These are phyloP conservation scores for Eremochloa ophiuroides DNA, from an alignment of 176 grass and related monocot species.

Conservation along the genomic window DNA sequence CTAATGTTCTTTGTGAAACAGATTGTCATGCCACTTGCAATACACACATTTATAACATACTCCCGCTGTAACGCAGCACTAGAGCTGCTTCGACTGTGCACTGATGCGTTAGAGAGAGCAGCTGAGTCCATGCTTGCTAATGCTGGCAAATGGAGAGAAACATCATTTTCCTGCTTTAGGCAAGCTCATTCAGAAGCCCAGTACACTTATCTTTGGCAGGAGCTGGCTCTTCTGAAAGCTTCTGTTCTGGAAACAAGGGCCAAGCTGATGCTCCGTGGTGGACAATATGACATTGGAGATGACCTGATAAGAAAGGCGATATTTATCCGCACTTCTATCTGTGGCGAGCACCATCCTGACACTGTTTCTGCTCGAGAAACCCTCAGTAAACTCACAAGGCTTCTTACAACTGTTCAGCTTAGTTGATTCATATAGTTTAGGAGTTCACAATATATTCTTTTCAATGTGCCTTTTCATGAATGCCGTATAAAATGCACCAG, in stretches of 20 bases:
- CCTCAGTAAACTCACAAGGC: conserved; percentile 94
- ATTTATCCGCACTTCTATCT: conserved; percentile 90
- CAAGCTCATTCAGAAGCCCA: conserved; percentile 50
- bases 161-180: conserved; percentile 55
- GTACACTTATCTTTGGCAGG: conserved; percentile 83
- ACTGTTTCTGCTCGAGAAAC: conserved; percentile 86
- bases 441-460: conserved; percentile 62
- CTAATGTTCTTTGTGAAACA: conserved; percentile 78
- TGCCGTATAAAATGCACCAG: conserved; percentile 39
- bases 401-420: conserved; percentile 93
- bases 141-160: conserved; percentile 68
- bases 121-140: conserved; percentile 79
- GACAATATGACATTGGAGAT: conserved; percentile 85
- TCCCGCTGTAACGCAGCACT: conserved; percentile 74
- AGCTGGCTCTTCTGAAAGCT: conserved; percentile 82
- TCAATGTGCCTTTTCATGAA: conserved; percentile 38
- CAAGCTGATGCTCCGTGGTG: conserved; percentile 90
- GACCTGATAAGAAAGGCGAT: conserved; percentile 91
- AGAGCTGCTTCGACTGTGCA: conserved; percentile 67
- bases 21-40: conserved; percentile 72
- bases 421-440: conserved; percentile 80
- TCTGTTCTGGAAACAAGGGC: conserved; percentile 86
- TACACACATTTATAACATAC: conserved; percentile 88
- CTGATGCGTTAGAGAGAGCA: conserved; percentile 67
- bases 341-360: conserved; percentile 89